Conservation (phyloP, 2,329 filamentous ascomycete genomes). For the Aspergillus tubingensis region DNA sequence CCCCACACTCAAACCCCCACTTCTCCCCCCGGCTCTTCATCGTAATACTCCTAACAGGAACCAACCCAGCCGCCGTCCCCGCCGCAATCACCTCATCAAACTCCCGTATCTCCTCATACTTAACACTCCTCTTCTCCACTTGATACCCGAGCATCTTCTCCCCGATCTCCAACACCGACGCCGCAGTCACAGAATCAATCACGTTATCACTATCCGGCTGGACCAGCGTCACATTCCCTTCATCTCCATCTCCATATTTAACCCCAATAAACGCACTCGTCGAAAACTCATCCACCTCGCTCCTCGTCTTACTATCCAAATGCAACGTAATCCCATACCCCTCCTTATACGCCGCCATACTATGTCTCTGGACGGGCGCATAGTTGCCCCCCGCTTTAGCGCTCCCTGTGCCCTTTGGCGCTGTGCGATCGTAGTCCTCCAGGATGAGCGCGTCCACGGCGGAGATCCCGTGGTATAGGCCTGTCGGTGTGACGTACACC, state of each 20-base stretch:
- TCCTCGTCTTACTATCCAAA: constrained; percentile 79
- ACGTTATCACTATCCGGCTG: constrained; percentile 87
- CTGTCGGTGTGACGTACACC: constrained; percentile 88
- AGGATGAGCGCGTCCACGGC: constrained; percentile 86
- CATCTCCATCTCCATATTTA: constrained; percentile 53
- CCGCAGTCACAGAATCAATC: constrained; percentile 82
- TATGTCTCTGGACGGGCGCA: constrained; percentile 85
- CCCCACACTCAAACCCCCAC: constrained; percentile 54
- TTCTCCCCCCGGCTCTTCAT: constrained; percentile 61
- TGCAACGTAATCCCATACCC: constrained; percentile 96
- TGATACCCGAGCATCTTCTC: constrained; percentile 74
- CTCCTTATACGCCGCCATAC: constrained; percentile 73
- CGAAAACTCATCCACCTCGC: constrained; percentile 92
- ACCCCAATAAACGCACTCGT: constrained; percentile 92
- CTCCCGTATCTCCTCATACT: constrained; percentile 61
- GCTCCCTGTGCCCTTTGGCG: constrained; percentile 84
- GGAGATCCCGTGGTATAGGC: constrained; percentile 88
- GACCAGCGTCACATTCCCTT: constrained; percentile 65
- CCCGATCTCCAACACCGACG: constrained; percentile 75
- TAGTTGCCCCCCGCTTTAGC: constrained; percentile 98
- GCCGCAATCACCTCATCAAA: constrained; percentile 86
- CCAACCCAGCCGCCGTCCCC: constrained; percentile 85
- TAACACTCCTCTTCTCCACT: constrained; percentile 70
- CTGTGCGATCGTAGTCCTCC: constrained; percentile 89
- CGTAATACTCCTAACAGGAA: constrained; percentile 89